Evolutionary conservation across 306 rosid genomes (phyloP).

Genomic region (Citrullus amarus): DNA sequence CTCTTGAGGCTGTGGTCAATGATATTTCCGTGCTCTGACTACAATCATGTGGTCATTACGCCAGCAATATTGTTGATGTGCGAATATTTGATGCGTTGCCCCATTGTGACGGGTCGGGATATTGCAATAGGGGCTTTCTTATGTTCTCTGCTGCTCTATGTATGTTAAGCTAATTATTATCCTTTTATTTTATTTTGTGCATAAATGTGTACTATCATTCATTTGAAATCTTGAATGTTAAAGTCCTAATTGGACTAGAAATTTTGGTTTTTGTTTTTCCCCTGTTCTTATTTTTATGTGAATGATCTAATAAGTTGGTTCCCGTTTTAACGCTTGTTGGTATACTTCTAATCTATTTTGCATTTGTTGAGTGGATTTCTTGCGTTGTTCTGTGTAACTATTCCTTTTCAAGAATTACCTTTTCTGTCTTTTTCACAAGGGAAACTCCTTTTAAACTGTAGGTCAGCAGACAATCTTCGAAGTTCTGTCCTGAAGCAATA

Average conservation of each 20-base stretch:
- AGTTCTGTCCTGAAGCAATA: slow-evolving; percentile 84
- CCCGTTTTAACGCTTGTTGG: background rate
- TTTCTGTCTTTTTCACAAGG: background rate
- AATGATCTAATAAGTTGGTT: background rate
- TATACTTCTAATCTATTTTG: background rate
- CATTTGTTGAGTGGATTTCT: background rate
- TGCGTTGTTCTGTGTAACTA: background rate
- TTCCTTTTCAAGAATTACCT: background rate
- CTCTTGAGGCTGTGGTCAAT: slow-evolving; percentile 88
- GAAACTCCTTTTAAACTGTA: slow-evolving; percentile 13
- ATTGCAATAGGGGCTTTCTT: slow-evolving; percentile 69
- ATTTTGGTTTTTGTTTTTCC: background rate
- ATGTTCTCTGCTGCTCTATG: slow-evolving; percentile 78
- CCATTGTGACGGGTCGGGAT: slow-evolving; percentile 60
- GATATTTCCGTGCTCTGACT: slow-evolving; percentile 87
- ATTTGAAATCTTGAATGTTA: background rate
- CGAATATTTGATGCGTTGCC: slow-evolving; percentile 86
- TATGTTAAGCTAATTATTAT: slow-evolving; percentile 28
- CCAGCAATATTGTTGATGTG: slow-evolving; percentile 66
- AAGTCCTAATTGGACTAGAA: background rate
- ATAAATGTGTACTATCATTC: background rate
- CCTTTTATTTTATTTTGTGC: background rate
- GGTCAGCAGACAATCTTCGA: slow-evolving; percentile 60
- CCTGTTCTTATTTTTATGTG: background rate
- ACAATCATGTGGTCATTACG: slow-evolving; percentile 83